Evolutionary conservation across 805 yeast genomes (phyloP).

Genomic region (Kodamaea nitidulidarum): DNA sequence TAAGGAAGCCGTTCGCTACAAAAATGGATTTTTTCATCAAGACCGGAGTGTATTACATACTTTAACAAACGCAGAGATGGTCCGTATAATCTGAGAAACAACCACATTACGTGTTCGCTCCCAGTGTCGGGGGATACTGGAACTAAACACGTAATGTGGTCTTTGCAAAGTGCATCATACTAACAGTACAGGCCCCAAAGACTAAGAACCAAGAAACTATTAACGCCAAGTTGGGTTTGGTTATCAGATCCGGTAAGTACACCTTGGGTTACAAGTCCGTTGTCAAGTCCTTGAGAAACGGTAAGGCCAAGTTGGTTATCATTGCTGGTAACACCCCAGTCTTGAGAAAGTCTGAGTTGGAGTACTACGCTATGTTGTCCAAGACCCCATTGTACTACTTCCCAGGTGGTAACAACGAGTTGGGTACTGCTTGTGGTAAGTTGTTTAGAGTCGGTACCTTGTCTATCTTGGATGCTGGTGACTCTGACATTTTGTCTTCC

Average conservation of each 20-base stretch:
- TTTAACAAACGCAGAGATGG: slow-evolving; percentile 89
- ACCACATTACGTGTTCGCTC: slow-evolving; percentile 9
- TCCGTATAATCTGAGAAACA: slow-evolving; percentile 54
- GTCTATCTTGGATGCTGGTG: slow-evolving; percentile 97
- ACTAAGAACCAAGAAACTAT: slow-evolving; percentile 88
- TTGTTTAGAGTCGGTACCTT: slow-evolving; percentile 99
- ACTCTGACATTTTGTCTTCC: slow-evolving; percentile 92
- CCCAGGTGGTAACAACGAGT: slow-evolving; percentile 99
- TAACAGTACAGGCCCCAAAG: slow-evolving; percentile 86
- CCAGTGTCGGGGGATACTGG: slow-evolving; percentile 7
- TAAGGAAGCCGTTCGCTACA: background rate
- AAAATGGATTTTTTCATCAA: slow-evolving; percentile 15
- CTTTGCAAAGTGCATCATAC: slow-evolving; percentile 21
- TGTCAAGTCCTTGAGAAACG: slow-evolving; percentile 96
- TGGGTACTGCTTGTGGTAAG: slow-evolving; percentile 99
- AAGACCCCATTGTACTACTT: slow-evolving; percentile 97
- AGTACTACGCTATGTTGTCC: slow-evolving; percentile 99
- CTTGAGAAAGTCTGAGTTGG: slow-evolving; percentile 98
- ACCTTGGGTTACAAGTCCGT: slow-evolving; percentile 99
- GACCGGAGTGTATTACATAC: slow-evolving; percentile 88
- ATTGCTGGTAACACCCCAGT: slow-evolving; percentile 99
- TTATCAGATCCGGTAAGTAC: slow-evolving; percentile 98
- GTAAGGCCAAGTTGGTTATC: slow-evolving; percentile 97
- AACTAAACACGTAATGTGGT: slow-evolving; percentile 7
- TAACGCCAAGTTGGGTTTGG: slow-evolving; percentile 97